A percentile compares a stretch with the other conserved stretches of the same genome.
These are phyloP conservation scores for Metschnikowia koreensis DNA, from an alignment of 805 yeast genomes.

Conservation along the genomic window DNA sequence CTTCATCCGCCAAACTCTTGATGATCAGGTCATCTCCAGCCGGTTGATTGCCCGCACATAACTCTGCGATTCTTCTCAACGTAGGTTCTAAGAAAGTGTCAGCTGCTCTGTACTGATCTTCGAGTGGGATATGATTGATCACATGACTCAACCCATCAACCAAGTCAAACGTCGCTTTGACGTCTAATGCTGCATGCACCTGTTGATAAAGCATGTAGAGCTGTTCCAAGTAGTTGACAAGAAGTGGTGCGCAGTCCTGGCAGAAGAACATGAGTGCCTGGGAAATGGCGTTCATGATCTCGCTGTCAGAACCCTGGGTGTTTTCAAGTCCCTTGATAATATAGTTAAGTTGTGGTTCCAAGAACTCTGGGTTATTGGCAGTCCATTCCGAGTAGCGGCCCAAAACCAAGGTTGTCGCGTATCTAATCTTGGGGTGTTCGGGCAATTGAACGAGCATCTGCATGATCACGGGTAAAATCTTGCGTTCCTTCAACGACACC, in stretches of 20 bases:
- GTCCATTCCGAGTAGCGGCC: conserved; percentile 99
- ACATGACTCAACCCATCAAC: conserved; percentile 90
- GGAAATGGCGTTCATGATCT: conserved; percentile 80
- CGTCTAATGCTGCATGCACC: conserved; percentile 52
- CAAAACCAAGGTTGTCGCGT: conserved; percentile 87
- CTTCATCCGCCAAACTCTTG: conserved; percentile 55
- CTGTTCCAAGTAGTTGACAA: conserved; percentile 70
- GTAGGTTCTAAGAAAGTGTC: conserved; percentile 69
- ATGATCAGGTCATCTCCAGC: conserved; percentile 23
- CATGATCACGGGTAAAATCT: conserved; percentile 75
- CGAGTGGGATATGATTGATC: conserved; percentile 57
- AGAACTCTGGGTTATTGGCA: conserved; percentile 72
- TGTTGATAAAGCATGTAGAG: conserved; percentile 68
- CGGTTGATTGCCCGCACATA: conserved; percentile 14
- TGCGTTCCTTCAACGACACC: conserved; percentile 63
- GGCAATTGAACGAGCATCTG: conserved; percentile 66
- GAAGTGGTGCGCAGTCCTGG: conserved; percentile 74
- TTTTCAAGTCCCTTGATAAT: conserved; percentile 68
- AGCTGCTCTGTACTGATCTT: conserved; percentile 51
- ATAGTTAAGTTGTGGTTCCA: conserved; percentile 81
- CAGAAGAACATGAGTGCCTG: conserved; percentile 93
- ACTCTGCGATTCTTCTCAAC: conserved; percentile 42
- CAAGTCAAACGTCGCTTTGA: conserved; percentile 70
- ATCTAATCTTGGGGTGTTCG: conserved; percentile 81
- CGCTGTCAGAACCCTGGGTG: conserved; percentile 24